Evolutionary conservation across 805 yeast species (phyloP).

Genomic region (Jamesozyma piceae): DNA sequence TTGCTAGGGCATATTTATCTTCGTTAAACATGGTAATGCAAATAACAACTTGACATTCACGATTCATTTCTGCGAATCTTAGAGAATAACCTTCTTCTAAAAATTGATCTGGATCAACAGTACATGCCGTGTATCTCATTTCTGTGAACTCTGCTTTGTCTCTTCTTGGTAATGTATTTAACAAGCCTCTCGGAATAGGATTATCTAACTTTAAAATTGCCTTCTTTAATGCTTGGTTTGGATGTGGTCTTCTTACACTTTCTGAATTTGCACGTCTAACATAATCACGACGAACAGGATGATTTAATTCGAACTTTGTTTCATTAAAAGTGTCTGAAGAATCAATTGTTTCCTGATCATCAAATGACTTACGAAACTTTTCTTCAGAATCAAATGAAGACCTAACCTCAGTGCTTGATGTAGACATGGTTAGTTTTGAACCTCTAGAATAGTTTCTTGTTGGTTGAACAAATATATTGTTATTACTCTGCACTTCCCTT

Average conservation of each 20-base stretch:
- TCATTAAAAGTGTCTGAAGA: conserved; percentile 30
- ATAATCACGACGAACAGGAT: conserved; percentile 28
- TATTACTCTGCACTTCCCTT: conserved; percentile 4
- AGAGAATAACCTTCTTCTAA: conserved; percentile 71
- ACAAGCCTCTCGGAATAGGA: conserved; percentile 84
- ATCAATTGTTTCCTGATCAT: conserved; percentile 25
- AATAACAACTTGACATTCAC: conserved; percentile 86
- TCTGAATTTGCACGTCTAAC: conserved; percentile 52
- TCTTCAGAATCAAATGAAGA: conserved; percentile 19
- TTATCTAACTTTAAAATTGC: conserved; percentile 70
- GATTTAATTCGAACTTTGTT: conserved; percentile 30
- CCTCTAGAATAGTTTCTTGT: conserved; percentile 15
- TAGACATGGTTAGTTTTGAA: conserved; percentile 16
- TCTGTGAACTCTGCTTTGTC: conserved; percentile 89
- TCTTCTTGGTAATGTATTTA: conserved; percentile 74
- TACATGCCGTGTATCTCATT: conserved; percentile 96
- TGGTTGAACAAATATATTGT: conserved; percentile 6
- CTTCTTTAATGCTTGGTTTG: conserved; percentile 44
- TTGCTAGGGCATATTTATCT: conserved; percentile 77
- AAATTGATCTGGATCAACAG: conserved; percentile 85
- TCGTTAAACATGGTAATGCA: conserved; percentile 98
- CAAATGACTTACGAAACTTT: conserved; percentile 49
- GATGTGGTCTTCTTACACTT: conserved; percentile 52
- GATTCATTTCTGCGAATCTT: conserved; percentile 73
- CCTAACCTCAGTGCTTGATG: conserved; percentile 21